phyloP scores from a whole-genome alignment of 169 alveolate genomes.

The Babesia divergens region DNA sequence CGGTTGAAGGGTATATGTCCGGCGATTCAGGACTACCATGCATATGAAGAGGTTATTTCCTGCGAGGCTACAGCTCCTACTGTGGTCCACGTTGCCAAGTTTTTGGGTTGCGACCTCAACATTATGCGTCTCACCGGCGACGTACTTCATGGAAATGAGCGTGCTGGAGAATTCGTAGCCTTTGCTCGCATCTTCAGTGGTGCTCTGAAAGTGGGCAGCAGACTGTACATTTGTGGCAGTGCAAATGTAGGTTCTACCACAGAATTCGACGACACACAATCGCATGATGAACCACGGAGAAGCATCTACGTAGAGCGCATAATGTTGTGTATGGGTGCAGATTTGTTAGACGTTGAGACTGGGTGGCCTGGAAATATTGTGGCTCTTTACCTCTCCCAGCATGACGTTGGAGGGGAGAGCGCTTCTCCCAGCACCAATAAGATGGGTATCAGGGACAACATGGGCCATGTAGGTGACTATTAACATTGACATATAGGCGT shows the following conservation, averaged over 20 bases:
- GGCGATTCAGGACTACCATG: constrained; percentile 31
- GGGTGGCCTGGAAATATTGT: constrained; percentile 78
- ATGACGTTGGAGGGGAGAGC: background rate
- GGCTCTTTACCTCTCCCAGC: constrained; percentile 68
- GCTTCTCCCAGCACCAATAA: background rate
- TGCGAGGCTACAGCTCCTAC: constrained; percentile 45
- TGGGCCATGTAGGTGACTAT: background rate
- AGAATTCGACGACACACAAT: background rate
- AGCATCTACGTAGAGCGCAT: constrained; percentile 19
- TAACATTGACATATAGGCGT: background rate
- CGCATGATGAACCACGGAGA: constrained; percentile 1
- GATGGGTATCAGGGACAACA: constrained; percentile 2
- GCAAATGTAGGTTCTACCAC: background rate
- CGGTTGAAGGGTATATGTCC: constrained; percentile 59
- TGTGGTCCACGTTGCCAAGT: constrained; percentile 69
- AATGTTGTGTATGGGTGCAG: constrained; percentile 80
- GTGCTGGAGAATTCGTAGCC: constrained; percentile 76
- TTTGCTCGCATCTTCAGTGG: constrained; percentile 81
- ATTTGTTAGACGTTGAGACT: constrained; percentile 68
- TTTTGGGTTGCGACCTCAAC: constrained; percentile 70
- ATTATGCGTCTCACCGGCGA: constrained; percentile 70
- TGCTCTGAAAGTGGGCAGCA: constrained; percentile 63
- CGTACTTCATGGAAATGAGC: constrained; percentile 71
- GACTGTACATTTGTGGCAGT: constrained; percentile 71
- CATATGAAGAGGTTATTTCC: constrained; percentile 20